Percentiles rank a stretch among this genome's conserved stretches.
phyloP scores from a whole-genome alignment of 2,329 filamentous ascomycete species.

The Podosphaera xanthii region DNA sequence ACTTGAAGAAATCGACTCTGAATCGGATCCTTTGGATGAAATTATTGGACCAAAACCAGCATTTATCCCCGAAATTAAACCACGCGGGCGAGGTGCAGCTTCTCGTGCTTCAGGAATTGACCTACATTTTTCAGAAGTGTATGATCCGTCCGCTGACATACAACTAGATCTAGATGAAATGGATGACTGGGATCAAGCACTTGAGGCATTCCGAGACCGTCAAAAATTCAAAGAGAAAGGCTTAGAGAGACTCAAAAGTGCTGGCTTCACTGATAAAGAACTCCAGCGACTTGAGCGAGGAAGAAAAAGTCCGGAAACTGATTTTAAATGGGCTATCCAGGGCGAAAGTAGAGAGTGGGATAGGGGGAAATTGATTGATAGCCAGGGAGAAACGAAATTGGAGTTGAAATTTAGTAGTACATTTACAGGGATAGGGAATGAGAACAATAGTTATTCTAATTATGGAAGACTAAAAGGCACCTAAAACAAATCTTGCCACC shows the following conservation, averaged over 20 bases:
- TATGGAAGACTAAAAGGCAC: slow-evolving; percentile 8
- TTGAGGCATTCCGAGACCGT: slow-evolving; percentile 61
- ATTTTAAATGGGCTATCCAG: slow-evolving; percentile 44
- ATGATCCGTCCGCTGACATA: slow-evolving; percentile 34
- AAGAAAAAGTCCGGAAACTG: slow-evolving; percentile 34
- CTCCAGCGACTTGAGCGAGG: slow-evolving; percentile 49
- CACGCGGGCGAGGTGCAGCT: slow-evolving; percentile 49
- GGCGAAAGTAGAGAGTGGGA: slow-evolving; percentile 37
- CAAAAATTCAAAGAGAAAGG: slow-evolving; percentile 55
- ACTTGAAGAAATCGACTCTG: slow-evolving; percentile 13
- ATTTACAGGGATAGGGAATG: neutral
- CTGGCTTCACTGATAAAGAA: slow-evolving; percentile 57
- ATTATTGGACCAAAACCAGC: slow-evolving; percentile 53
- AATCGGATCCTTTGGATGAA: slow-evolving; percentile 52
- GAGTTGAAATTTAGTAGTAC: slow-evolving; percentile 10
- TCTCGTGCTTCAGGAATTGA: slow-evolving; percentile 48
- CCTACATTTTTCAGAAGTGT: slow-evolving; percentile 48
- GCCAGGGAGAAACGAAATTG: slow-evolving; percentile 25
- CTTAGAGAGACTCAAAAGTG: slow-evolving; percentile 49
- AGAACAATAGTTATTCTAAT: neutral
- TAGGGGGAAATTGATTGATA: slow-evolving; percentile 34
- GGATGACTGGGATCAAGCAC: slow-evolving; percentile 57
- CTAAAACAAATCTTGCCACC: slow-evolving; percentile 1
- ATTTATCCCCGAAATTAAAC: slow-evolving; percentile 19
- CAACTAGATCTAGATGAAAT: slow-evolving; percentile 25